Conservation (phyloP, 2,329 filamentous ascomycete genomes). For the Endocalyx cinctus region DNA sequence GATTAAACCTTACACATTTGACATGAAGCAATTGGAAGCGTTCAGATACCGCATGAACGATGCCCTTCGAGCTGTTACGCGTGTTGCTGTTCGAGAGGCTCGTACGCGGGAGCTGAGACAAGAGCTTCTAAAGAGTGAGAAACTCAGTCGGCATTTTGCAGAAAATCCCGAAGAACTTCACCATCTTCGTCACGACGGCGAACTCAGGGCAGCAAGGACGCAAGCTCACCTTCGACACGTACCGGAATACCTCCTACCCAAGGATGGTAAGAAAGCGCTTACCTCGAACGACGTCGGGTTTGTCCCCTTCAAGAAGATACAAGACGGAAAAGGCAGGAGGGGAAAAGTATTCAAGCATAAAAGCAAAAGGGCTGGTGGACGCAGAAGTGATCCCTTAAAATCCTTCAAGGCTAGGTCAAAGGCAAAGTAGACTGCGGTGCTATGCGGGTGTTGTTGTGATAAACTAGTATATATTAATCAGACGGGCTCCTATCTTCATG, state of each 20-base stretch:
- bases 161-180: constrained; percentile 89
- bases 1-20: constrained; percentile 87
- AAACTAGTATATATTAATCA: no score
- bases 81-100: constrained; percentile 84
- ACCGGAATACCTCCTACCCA: constrained; percentile 85
- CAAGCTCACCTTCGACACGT: constrained; percentile 92
- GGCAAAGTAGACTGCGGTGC: constrained; percentile 27
- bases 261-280: constrained; percentile 66
- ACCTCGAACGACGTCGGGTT: constrained; percentile 67
- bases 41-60: constrained; percentile 96
- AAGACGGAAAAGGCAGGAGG: constrained; percentile 45
- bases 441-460: no score
- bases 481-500: no score
- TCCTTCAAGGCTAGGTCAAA: constrained; percentile 69
- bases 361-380: constrained; percentile 49
- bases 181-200: constrained; percentile 85
- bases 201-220: constrained; percentile 75
- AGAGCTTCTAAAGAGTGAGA: constrained; percentile 89
- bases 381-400: constrained; percentile 80
- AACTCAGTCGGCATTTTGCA: constrained; percentile 91
- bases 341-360: constrained; percentile 39
- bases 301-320: constrained; percentile 59
- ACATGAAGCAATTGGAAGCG: constrained; percentile 88
- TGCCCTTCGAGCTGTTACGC: constrained; percentile 83
- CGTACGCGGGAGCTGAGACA: constrained; percentile 81